Conservation (phyloP, 352 stramenopile genomes). For the Pythium aquatile region DNA sequence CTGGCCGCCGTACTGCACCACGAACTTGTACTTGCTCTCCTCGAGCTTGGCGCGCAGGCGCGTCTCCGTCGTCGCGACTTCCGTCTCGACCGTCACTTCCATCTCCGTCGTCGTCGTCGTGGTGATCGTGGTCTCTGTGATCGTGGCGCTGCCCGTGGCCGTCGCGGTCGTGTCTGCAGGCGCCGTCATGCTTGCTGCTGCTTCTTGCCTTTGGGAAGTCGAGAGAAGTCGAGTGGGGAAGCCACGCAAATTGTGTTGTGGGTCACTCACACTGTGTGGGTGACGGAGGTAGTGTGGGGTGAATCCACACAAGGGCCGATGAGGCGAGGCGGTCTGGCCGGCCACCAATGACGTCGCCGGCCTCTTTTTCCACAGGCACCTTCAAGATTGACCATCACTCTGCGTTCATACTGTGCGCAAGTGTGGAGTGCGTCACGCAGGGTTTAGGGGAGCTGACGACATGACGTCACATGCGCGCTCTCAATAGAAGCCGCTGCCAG, state of each 20-base stretch:
- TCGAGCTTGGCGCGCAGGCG: constrained; percentile 10
- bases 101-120: constrained; percentile 25
- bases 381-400: constrained; percentile 33
- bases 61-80: constrained; percentile 30
- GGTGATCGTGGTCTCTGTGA: constrained; percentile 30
- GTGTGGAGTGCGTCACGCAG: constrained; percentile 20
- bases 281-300: neutral
- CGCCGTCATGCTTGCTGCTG: constrained; percentile 8
- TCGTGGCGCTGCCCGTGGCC: constrained; percentile 28
- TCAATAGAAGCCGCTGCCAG: constrained; percentile 20
- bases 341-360: constrained; percentile 22
- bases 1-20: constrained; percentile 73
- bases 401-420: constrained; percentile 23
- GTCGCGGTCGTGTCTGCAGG: constrained; percentile 5
- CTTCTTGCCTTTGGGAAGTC: neutral
- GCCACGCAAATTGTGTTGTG: constrained; percentile 3
- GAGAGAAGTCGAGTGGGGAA: neutral
- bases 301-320: neutral
- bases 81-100: constrained; percentile 26
- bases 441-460: constrained; percentile 20
- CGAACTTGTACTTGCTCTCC: constrained; percentile 28
- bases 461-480: constrained; percentile 30
- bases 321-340: neutral
- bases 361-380: neutral
- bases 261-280: too few species aligned